phyloP scores from a whole-genome alignment of 495 filamentous ascomycete genomes.

The Aspergillus incahuasiensis region DNA sequence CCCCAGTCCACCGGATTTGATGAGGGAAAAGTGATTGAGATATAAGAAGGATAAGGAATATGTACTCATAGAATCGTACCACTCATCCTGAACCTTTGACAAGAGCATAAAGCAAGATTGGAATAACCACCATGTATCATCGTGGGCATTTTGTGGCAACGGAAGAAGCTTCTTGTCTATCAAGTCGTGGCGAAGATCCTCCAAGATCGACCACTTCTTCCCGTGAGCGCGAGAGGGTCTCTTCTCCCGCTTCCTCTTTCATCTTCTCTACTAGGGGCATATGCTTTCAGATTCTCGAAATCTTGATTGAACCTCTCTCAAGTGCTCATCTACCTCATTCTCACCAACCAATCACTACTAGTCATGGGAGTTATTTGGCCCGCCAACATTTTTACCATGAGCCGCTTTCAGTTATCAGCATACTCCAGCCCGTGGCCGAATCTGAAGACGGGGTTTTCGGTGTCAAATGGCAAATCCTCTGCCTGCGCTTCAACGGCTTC shows the following conservation, averaged over 20 bases:
- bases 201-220: conserved; percentile 18
- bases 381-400: too few relatives aligned
- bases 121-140: not conserved
- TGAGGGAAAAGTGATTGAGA: conserved; percentile 10
- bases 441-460: not conserved
- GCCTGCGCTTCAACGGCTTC: not conserved
- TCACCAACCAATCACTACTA: too few relatives aligned
- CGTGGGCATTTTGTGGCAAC: not conserved
- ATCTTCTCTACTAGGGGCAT: too few relatives aligned
- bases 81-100: too few relatives aligned
- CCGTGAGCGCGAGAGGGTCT: conserved; percentile 5
- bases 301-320: too few relatives aligned
- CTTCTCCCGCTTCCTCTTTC: too few relatives aligned
- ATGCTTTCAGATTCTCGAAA: too few relatives aligned
- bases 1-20: conserved; percentile 23
- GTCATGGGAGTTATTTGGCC: too few relatives aligned
- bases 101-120: conserved; percentile 6
- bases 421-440: conserved; percentile 1
- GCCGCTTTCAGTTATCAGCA: too few relatives aligned
- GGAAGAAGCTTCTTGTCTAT: not conserved
- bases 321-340: too few relatives aligned
- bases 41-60: not conserved
- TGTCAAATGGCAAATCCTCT: conserved; percentile 9
- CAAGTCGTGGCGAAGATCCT: conserved; percentile 16
- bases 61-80: too few relatives aligned